Evolutionary conservation across 768 basidiomycete species (phyloP).

Genomic region (Auriscalpium vulgare): DNA sequence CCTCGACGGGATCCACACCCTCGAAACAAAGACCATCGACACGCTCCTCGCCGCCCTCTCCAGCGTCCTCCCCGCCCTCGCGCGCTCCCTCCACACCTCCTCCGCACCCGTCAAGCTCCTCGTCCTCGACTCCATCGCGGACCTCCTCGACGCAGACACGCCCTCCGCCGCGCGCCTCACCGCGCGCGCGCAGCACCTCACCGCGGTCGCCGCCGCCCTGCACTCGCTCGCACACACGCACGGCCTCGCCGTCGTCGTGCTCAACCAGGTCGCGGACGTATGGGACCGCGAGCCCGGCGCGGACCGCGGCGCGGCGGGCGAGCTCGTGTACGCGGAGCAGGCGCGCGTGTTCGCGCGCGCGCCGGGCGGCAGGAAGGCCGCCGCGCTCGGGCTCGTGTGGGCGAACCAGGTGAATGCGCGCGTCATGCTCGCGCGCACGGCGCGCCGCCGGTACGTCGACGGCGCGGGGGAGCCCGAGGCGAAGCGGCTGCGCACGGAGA

Average conservation of each 20-base stretch:
- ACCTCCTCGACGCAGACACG: slow-evolving; percentile 68
- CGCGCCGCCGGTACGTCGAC: slow-evolving; percentile 50
- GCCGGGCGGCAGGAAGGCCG: slow-evolving; percentile 62
- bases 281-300: slow-evolving; percentile 32
- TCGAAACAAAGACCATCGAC: slow-evolving; percentile 45
- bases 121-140: slow-evolving; percentile 82
- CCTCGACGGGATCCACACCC: slow-evolving; percentile 54
- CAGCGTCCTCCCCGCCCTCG: slow-evolving; percentile 44
- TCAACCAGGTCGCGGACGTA: slow-evolving; percentile 88
- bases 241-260: slow-evolving; percentile 65
- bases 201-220: slow-evolving; percentile 57
- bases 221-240: slow-evolving; percentile 62
- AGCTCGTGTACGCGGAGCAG: slow-evolving; percentile 63
- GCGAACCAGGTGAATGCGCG: slow-evolving; percentile 86
- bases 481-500: slow-evolving; percentile 23
- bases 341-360: slow-evolving; percentile 69
- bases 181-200: slow-evolving; percentile 65
- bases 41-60: slow-evolving; percentile 49
- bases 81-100: slow-evolving; percentile 26
- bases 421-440: slow-evolving; percentile 75
- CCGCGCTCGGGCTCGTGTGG: slow-evolving; percentile 84
- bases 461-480: slow-evolving; percentile 23
- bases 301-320: slow-evolving; percentile 21
- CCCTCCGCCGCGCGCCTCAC: slow-evolving; percentile 55
- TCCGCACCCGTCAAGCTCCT: slow-evolving; percentile 65